Conservation (phyloP, 306 rosid species). For the Fragaria ananassa region DNA sequence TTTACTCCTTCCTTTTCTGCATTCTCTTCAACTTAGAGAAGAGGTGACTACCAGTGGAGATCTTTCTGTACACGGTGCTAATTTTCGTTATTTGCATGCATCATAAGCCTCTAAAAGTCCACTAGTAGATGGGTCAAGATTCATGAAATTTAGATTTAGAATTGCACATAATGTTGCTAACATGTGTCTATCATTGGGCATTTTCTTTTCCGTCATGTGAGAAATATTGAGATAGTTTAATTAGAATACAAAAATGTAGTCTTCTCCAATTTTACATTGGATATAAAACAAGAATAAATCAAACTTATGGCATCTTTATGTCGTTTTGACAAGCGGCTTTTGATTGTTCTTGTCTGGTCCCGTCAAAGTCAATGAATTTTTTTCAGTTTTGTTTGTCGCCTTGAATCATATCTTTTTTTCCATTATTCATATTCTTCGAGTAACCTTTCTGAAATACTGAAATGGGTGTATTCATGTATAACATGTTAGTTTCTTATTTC, state of each 20-base stretch:
- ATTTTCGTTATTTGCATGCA: not conserved
- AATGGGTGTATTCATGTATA: not conserved
- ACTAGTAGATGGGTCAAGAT: not conserved
- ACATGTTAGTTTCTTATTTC: slow-evolving; percentile 33
- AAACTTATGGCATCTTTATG: not conserved
- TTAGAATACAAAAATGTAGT: too few species aligned
- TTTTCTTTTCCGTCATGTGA: not conserved
- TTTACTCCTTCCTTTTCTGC: not conserved
- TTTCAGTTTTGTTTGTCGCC: not conserved
- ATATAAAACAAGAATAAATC: not conserved
- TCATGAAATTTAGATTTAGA: slow-evolving; percentile 5
- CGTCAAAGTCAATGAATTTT: not conserved
- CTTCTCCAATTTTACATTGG: not conserved
- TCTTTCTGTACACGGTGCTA: not conserved
- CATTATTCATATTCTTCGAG: not conserved
- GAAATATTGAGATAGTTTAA: not conserved
- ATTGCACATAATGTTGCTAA: not conserved
- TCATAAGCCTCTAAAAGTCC: not conserved
- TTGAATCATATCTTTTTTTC: not conserved
- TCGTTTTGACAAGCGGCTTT: not conserved
- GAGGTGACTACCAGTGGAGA: not conserved
- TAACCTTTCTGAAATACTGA: not conserved
- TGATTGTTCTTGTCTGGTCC: slow-evolving; percentile 3
- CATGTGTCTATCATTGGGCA: not conserved
- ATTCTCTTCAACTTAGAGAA: not conserved